Evolutionary conservation across 2,329 filamentous ascomycete species (phyloP).

Genomic region (Scedosporium minutisporum): DNA sequence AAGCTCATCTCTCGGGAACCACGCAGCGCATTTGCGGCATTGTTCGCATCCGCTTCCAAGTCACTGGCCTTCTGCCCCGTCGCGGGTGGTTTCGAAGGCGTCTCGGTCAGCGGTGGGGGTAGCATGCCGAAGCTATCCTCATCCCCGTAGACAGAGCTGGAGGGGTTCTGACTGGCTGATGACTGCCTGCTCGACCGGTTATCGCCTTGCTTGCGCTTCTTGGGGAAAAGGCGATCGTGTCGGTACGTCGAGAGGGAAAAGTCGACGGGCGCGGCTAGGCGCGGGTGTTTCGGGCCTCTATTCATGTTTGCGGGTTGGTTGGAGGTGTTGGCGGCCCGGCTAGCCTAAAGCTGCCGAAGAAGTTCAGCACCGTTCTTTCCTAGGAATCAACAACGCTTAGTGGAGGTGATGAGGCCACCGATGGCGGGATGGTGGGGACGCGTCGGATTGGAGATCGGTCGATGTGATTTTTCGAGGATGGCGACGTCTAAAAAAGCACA

Average conservation of each 20-base stretch:
- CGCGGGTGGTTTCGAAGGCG: background rate
- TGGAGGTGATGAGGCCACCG: too few relatives aligned
- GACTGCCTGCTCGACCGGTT: background rate
- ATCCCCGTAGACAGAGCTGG: background rate
- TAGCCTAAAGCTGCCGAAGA: too few relatives aligned
- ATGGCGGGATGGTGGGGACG: too few relatives aligned
- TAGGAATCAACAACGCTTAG: too few relatives aligned
- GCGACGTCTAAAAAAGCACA: too few relatives aligned
- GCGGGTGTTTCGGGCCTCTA: background rate
- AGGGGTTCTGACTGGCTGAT: background rate
- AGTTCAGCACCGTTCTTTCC: too few relatives aligned
- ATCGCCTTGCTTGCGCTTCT: background rate
- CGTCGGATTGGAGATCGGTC: too few relatives aligned
- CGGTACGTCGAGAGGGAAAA: background rate
- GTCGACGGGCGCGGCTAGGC: background rate
- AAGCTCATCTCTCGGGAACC: background rate
- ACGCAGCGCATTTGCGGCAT: background rate
- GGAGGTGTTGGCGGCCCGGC: too few relatives aligned
- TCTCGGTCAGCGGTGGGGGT: background rate
- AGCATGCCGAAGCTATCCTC: background rate
- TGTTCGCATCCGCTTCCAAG: background rate
- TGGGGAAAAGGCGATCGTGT: background rate
- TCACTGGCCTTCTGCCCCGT: background rate
- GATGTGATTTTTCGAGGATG: too few relatives aligned
- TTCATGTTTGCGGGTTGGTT: background rate